Evolutionary conservation across 2,329 filamentous ascomycete genomes (phyloP), one percentile per base, ranked within the genome.

Genomic region (Pyrenophora seminiperda): DNA sequence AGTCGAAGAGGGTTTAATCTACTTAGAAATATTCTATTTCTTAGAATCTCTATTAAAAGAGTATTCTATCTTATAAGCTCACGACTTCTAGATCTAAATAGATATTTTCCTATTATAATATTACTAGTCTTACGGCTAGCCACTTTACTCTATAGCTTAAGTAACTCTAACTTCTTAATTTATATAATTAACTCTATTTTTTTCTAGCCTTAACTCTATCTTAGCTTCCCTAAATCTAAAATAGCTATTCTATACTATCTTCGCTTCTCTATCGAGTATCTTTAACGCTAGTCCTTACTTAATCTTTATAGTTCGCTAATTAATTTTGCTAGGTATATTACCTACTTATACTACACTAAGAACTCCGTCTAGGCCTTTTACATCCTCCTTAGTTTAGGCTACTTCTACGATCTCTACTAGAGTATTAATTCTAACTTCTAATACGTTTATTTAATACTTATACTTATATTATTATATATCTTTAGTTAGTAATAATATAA

Each of bases 1-100:
- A 89, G 89, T 59, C 85, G 89, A 71, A 83, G 89, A 75, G 89
- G 89, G 1, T 93, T 93, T 54, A 89, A 93, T 66, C 75, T 91
- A 17, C 80, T 93, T 1, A 89, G 89, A 48, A 93, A 92, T 62
- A 86, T 93, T 1, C 86, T 93, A 2, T 93, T 93, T 70, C 85
- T 88, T 55, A 82, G 82, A 1, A 79, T 93, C 11, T 74, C 81
- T 0, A 68, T 75, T 7, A 76, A 81, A 33, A 86, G 89, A 58
- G 82, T 85, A 1, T 81, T 82, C 53, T 83, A 88, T 41, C 79
- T 93, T 42, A 82, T 92, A 63, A 89, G 87, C 50, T 90, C 88
- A 0, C 79, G 84, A 11, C 76, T 93, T 1, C 89, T 89, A 0
- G 87, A 89, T 53, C 78, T 93, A 0, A 86, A 83, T 41, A 89